Percentiles rank a stretch among this genome's conserved stretches.
Evolutionary conservation across 2,329 filamentous ascomycete species (phyloP).

Genomic region (Didymosphaeria variabile): DNA sequence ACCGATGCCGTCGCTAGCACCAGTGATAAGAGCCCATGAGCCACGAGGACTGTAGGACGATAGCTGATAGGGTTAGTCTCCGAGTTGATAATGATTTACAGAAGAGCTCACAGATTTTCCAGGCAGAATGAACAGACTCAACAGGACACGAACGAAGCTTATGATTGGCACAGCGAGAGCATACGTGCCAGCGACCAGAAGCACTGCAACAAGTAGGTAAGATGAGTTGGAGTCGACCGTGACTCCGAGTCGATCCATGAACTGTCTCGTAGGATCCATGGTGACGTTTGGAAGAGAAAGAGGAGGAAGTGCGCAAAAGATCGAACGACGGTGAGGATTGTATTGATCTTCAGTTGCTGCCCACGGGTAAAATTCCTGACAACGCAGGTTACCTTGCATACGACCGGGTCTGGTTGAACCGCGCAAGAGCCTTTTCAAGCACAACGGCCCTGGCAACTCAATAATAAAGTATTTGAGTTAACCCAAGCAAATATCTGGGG

Average conservation of each 20-base stretch:
- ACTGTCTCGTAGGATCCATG: conserved; percentile 30
- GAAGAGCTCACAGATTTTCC: conserved; percentile 54
- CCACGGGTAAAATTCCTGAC: not conserved
- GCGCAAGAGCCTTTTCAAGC: not conserved
- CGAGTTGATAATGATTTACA: not conserved
- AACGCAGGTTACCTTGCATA: not conserved
- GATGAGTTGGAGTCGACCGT: conserved; percentile 43
- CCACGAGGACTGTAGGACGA: conserved; percentile 90
- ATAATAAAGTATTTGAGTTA: not conserved
- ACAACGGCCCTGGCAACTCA: not conserved
- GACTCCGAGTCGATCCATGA: conserved; percentile 40
- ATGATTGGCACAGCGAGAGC: conserved; percentile 49
- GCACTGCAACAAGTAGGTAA: conserved; percentile 35
- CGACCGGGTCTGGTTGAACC: not conserved
- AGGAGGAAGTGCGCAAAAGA: not conserved
- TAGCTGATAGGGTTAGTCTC: conserved; percentile 61
- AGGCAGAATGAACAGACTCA: conserved; percentile 60
- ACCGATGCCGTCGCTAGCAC: conserved; percentile 94
- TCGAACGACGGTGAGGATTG: not conserved
- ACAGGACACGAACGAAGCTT: conserved; percentile 57
- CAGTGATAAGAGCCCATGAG: conserved; percentile 93
- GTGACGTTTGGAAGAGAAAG: conserved; percentile 3
- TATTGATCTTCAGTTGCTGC: conserved; percentile 4
- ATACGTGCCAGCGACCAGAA: conserved; percentile 42
- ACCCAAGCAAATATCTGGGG: not conserved